Evolutionary conservation across 2,329 filamentous ascomycete species (phyloP).

Genomic region (Fusarium concolor): DNA sequence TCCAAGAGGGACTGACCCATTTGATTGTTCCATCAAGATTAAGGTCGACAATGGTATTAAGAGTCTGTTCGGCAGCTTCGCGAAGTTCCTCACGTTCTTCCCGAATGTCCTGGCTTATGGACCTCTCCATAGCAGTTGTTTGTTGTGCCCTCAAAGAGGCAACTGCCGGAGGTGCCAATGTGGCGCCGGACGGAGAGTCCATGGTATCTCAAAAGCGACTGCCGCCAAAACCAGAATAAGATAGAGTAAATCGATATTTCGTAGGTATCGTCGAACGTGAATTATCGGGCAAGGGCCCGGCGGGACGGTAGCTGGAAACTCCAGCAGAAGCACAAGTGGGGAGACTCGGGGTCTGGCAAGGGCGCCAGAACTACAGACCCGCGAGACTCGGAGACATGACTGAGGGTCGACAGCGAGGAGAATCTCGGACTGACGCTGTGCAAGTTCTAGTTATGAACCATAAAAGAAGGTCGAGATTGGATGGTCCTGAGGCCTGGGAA

Average conservation of each 20-base stretch:
- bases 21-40: slow-evolving; percentile 89
- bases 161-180: slow-evolving; percentile 65
- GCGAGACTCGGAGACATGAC: slow-evolving; percentile 61
- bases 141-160: slow-evolving; percentile 63
- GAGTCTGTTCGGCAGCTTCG: slow-evolving; percentile 93
- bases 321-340: slow-evolving; percentile 40
- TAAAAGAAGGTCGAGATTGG: slow-evolving; percentile 11
- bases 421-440: slow-evolving; percentile 45
- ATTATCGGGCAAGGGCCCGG: slow-evolving; percentile 29
- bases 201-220: slow-evolving; percentile 44
- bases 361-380: slow-evolving; percentile 61
- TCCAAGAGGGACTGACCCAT: slow-evolving; percentile 98
- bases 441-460: slow-evolving; percentile 20
- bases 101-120: slow-evolving; percentile 88
- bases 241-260: slow-evolving; percentile 31
- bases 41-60: slow-evolving; percentile 96
- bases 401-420: slow-evolving; percentile 47
- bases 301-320: slow-evolving; percentile 28
- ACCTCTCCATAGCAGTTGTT: slow-evolving; percentile 67
- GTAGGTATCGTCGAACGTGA: slow-evolving; percentile 30
- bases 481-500: slow-evolving; percentile 17
- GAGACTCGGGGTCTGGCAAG: slow-evolving; percentile 57
- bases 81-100: slow-evolving; percentile 94
- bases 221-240: slow-evolving; percentile 6
- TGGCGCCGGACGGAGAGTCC: slow-evolving; percentile 53